Percentiles rank a stretch among this genome's conserved stretches.
These are phyloP conservation scores for Ophidiomyces ophidiicola DNA, from an alignment of 2,329 filamentous ascomycete species.

Conservation along the genomic window DNA sequence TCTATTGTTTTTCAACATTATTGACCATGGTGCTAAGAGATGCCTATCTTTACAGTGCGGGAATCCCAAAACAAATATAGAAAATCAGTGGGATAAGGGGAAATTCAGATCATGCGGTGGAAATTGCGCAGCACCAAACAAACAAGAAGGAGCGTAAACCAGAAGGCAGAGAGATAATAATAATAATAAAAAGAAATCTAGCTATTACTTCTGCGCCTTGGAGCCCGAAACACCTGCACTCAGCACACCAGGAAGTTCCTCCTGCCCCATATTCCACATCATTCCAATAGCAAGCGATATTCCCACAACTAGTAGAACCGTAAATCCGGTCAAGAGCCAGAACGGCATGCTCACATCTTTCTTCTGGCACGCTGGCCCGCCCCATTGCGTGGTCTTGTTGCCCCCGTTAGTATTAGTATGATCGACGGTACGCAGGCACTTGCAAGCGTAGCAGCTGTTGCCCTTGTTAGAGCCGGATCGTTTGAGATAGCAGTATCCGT, in stretches of 20 bases:
- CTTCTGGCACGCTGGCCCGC: slow-evolving; percentile 78
- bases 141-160: neutral
- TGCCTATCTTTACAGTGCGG: neutral
- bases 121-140: too few relatives aligned
- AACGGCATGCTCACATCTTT: slow-evolving; percentile 79
- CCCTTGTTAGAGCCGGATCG: slow-evolving; percentile 36
- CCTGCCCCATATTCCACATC: slow-evolving; percentile 70
- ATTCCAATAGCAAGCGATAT: slow-evolving; percentile 61
- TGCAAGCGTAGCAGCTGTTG: slow-evolving; percentile 63
- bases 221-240: slow-evolving; percentile 79
- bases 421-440: slow-evolving; percentile 51
- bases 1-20: too few relatives aligned
- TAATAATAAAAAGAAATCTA: neutral
- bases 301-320: slow-evolving; percentile 54
- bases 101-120: too few relatives aligned
- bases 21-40: neutral
- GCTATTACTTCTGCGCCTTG: slow-evolving; percentile 36
- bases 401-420: slow-evolving; percentile 35
- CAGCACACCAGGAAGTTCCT: slow-evolving; percentile 85
- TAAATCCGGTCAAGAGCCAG: slow-evolving; percentile 70
- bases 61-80: neutral
- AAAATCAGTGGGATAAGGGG: neutral
- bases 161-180: neutral
- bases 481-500: slow-evolving; percentile 63
- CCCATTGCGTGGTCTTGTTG: slow-evolving; percentile 62